These are phyloP conservation scores for Corymbia maculata DNA, from an alignment of 345 rosid species.

Conservation along the genomic window DNA sequence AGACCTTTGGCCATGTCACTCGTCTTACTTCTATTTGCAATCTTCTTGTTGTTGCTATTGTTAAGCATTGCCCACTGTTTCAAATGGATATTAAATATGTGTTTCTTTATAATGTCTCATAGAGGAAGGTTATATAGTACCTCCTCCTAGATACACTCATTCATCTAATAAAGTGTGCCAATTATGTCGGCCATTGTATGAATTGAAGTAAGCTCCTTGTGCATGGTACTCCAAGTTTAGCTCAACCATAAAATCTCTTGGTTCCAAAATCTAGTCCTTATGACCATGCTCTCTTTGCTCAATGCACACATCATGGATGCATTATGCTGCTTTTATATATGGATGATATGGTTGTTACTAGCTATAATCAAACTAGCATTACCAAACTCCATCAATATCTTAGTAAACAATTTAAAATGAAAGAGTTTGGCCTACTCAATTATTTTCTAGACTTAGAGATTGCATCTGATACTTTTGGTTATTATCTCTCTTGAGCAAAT, in stretches of 20 bases:
- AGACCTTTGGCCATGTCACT: neutral
- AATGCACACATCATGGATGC: neutral
- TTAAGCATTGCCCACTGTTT: neutral
- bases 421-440: neutral
- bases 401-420: too few species aligned
- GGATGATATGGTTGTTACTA: neutral
- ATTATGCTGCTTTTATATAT: neutral
- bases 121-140: neutral
- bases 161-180: too few species aligned
- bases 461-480: neutral
- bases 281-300: neutral
- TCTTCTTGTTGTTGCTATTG: neutral
- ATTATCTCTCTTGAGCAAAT: neutral
- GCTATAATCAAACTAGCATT: neutral
- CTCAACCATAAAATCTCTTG: neutral
- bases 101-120: neutral
- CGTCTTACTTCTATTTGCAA: neutral
- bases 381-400: neutral
- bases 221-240: neutral
- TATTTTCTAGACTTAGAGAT: neutral
- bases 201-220: neutral
- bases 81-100: neutral
- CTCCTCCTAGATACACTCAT: fast-evolving
- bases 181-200: neutral
- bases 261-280: neutral